These are phyloP conservation scores for Filobasidium floriforme DNA, from an alignment of 768 basidiomycete species.

Conservation along the genomic window DNA sequence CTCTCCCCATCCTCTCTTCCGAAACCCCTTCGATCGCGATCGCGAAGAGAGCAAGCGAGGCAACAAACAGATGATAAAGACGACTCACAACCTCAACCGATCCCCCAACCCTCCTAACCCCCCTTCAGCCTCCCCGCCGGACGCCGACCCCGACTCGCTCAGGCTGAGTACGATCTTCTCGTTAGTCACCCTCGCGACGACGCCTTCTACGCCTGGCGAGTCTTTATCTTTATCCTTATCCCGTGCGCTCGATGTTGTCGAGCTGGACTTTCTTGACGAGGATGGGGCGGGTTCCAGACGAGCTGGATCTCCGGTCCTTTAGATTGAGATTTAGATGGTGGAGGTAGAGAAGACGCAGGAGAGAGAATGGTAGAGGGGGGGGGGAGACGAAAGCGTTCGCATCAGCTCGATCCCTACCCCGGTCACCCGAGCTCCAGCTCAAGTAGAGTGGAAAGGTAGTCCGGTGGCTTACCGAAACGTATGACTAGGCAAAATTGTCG, in stretches of 20 bases:
- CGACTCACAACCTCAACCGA: constrained; percentile 58
- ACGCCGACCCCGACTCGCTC: constrained; percentile 50
- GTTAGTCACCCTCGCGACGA: constrained; percentile 59
- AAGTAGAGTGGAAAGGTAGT: background rate
- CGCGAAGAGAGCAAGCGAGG: no score
- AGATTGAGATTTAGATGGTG: no score
- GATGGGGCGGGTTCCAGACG: constrained; percentile 63
- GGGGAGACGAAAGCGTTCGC: no score
- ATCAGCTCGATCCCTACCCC: no score
- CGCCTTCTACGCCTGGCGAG: constrained; percentile 14
- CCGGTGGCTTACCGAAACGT: constrained; percentile 64
- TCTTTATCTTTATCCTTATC: no score
- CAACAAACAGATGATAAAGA: no score
- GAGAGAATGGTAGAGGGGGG: no score
- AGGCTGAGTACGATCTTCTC: constrained; percentile 73
- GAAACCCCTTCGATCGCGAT: no score
- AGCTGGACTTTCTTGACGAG: background rate
- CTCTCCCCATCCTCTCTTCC: no score
- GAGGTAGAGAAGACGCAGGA: background rate
- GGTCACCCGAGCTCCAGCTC: no score
- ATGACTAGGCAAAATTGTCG: constrained; percentile 70
- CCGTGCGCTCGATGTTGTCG: background rate
- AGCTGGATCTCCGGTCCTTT: constrained; percentile 79
- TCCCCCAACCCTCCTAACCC: constrained; percentile 76
- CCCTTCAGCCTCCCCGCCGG: constrained; percentile 55